phyloP scores from a whole-genome alignment of 176 grass and related monocot species.

The Zizania latifolia region DNA sequence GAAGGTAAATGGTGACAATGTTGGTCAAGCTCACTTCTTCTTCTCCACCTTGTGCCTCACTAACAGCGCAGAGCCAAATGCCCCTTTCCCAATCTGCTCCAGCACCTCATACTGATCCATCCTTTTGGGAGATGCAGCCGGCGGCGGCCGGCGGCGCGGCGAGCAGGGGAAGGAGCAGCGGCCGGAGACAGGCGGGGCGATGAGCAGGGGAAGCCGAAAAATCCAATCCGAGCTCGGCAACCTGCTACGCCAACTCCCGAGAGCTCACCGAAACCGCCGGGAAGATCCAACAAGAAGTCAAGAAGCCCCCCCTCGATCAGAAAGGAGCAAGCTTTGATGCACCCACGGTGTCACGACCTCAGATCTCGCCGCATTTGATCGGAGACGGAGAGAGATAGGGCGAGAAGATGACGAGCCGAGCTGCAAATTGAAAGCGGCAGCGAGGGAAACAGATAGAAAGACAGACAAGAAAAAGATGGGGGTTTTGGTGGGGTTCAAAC shows the following conservation, averaged over 20 bases:
- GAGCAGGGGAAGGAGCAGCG: no score
- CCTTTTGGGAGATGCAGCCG: no score
- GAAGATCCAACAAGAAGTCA: constrained; percentile 17
- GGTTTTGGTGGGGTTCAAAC: constrained; percentile 41
- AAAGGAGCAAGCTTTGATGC: neutral
- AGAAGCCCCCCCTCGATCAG: neutral
- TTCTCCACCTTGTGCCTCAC: constrained; percentile 94
- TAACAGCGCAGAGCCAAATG: constrained; percentile 88
- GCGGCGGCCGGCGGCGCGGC: no score
- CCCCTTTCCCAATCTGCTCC: constrained; percentile 97
- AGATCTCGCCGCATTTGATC: constrained; percentile 51
- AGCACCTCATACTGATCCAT: constrained; percentile 98
- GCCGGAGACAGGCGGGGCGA: no score
- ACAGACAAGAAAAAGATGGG: neutral
- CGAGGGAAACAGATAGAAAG: neutral
- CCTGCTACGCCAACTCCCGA: no score
- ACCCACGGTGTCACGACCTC: constrained; percentile 25
- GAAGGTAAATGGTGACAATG: neutral
- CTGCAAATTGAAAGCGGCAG: constrained; percentile 13
- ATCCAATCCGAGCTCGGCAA: no score
- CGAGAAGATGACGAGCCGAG: neutral
- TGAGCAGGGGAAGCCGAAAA: no score
- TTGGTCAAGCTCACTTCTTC: constrained; percentile 61
- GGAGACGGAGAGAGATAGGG: neutral
- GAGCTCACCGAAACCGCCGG: no score